Conservation (phyloP, 257 asterid species). For the Haberlea rhodopensis region DNA sequence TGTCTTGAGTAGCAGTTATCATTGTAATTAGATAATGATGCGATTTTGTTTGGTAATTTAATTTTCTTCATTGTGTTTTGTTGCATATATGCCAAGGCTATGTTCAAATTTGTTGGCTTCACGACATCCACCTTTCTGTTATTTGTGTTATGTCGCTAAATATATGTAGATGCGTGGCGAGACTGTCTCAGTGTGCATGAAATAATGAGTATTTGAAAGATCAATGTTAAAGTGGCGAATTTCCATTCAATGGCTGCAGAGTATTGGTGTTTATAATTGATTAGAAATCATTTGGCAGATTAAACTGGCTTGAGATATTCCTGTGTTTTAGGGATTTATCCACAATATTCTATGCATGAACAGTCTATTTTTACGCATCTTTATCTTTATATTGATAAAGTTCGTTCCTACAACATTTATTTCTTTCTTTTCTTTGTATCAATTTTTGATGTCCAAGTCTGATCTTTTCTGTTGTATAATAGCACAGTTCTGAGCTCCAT, state of each 20-base stretch:
- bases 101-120: not conserved
- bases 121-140: not conserved
- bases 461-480: slow-evolving; percentile 1
- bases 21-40: not conserved
- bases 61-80: too few species aligned
- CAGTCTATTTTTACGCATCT: too few species aligned
- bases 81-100: not conserved
- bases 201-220: not conserved
- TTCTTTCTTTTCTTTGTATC: too few species aligned
- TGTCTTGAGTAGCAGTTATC: not conserved
- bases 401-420: not conserved
- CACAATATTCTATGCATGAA: too few species aligned
- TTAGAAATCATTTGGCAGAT: not conserved
- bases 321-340: not conserved
- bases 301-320: not conserved
- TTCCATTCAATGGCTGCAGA: not conserved
- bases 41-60: not conserved
- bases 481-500: not conserved
- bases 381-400: not conserved
- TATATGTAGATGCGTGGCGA: not conserved
- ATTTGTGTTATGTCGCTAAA: not conserved
- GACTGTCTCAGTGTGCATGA: not conserved
- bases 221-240: not conserved
- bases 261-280: not conserved
- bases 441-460: not conserved